Conservation (phyloP, 1,284 basidiomycete genomes). For the Anthracocystis panici-leucophaei region DNA sequence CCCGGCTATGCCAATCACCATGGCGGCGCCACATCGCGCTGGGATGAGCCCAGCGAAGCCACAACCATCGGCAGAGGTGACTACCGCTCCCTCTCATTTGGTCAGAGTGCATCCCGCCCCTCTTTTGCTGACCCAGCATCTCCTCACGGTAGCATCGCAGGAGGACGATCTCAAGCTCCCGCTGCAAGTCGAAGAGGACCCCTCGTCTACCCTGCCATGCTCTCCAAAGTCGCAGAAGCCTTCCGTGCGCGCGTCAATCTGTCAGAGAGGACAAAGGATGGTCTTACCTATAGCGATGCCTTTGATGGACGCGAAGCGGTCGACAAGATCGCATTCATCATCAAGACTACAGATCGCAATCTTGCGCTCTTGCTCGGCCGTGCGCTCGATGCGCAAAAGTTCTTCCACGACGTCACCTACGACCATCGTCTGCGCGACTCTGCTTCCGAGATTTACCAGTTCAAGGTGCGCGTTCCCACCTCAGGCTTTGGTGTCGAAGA, state of each 20-base stretch:
- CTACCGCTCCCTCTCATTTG: conserved; percentile 51
- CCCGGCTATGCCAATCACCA: conserved; percentile 44
- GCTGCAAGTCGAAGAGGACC: conserved; percentile 47
- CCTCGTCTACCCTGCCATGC: conserved; percentile 89
- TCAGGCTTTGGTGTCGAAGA: conserved; percentile 70
- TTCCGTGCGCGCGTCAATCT: conserved; percentile 86
- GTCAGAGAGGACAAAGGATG: conserved; percentile 88
- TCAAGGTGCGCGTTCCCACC: conserved; percentile 78
- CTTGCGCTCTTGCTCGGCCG: conserved; percentile 92
- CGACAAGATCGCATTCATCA: conserved; percentile 94
- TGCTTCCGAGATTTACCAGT: conserved; percentile 91
- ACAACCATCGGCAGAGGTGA: conserved; percentile 40
- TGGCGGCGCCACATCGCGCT: conserved; percentile 16
- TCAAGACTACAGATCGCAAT: conserved; percentile 97
- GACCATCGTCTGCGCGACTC: conserved; percentile 94
- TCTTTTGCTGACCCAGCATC: conserved; percentile 34
- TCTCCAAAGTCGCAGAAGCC: conserved; percentile 92
- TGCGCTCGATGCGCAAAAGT: conserved; percentile 96
- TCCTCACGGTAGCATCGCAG: conserved; percentile 45
- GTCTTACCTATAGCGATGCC: conserved; percentile 92
- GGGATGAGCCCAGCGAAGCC: conserved; percentile 33
- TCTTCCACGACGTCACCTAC: conserved; percentile 99
- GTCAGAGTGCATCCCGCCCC: conserved; percentile 31
- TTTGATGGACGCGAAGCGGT: conserved; percentile 98
- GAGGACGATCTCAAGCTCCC: conserved; percentile 9